Percentiles rank a stretch among this genome's conserved stretches.
Evolutionary conservation across 2,329 filamentous ascomycete genomes (phyloP).

Genomic region (Alternaria postmessia): DNA sequence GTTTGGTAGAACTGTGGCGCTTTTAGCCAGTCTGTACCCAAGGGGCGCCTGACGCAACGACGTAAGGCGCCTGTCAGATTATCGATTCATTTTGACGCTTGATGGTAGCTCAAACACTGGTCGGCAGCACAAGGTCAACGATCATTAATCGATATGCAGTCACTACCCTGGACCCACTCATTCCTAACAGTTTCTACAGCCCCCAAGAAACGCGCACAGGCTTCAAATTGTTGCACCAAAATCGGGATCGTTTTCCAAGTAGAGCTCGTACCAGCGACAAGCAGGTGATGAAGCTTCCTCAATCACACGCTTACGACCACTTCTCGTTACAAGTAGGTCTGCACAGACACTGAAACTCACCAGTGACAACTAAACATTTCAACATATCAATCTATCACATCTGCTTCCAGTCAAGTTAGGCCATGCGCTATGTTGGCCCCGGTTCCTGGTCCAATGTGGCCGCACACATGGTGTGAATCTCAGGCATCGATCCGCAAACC

Average conservation of each 20-base stretch:
- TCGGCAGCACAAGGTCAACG: conserved; percentile 9
- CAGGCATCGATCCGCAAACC: conserved; percentile 23
- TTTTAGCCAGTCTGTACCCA: conserved; percentile 16
- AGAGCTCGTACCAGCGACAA: neutral
- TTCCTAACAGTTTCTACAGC: neutral
- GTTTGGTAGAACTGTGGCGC: conserved; percentile 29
- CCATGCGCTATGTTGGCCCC: conserved; percentile 5
- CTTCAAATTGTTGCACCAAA: conserved; percentile 4
- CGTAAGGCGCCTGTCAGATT: conserved; percentile 26
- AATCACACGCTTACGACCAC: conserved; percentile 27
- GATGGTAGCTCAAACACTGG: conserved; percentile 3
- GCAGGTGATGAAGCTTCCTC: conserved; percentile 9
- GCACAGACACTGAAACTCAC: conserved; percentile 14
- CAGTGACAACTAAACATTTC: neutral
- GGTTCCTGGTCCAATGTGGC: conserved; percentile 4
- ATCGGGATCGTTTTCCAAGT: neutral
- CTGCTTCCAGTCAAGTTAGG: neutral
- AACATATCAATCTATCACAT: conserved; percentile 10
- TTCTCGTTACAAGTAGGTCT: conserved; percentile 17
- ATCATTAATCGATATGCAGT: neutral
- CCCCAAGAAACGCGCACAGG: neutral
- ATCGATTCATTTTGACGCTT: conserved; percentile 7
- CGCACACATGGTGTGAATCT: conserved; percentile 12
- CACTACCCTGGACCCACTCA: neutral
- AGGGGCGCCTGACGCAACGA: conserved; percentile 12